A percentile compares a stretch with the other conserved stretches of the same genome.
Conservation (phyloP, 768 basidiomycete species). For the Sutorius australiensis region DNA sequence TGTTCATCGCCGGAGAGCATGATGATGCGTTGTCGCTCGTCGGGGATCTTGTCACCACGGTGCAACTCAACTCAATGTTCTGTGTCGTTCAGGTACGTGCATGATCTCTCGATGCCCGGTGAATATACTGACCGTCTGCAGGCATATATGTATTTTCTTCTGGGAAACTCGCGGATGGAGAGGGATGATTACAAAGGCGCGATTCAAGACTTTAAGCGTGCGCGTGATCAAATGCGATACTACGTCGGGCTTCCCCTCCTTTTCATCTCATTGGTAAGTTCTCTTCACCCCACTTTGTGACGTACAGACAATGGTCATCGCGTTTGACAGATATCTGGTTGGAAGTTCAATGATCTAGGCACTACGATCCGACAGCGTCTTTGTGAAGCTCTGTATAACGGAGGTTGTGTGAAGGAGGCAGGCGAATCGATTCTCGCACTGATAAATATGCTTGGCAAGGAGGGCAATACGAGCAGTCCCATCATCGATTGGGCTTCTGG, state of each 20-base stretch:
- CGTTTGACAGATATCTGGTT: not conserved
- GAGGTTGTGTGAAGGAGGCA: not conserved
- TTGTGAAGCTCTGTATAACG: not conserved
- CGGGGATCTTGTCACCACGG: too few relatives aligned
- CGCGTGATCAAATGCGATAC: not conserved
- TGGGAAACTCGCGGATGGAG: not conserved
- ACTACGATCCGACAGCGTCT: not conserved
- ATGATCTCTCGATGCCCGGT: not conserved
- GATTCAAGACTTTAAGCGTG: not conserved
- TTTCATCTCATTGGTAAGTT: not conserved
- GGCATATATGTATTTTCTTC: not conserved
- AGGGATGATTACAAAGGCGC: not conserved
- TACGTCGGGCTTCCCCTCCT: not conserved
- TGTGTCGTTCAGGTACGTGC: conserved; percentile 2
- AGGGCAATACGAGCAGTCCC: too few relatives aligned
- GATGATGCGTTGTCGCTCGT: too few relatives aligned
- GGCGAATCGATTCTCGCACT: not conserved
- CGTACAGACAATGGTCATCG: not conserved
- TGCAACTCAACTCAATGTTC: not conserved
- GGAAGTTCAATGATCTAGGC: not conserved
- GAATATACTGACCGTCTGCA: not conserved
- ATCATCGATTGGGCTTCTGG: too few relatives aligned
- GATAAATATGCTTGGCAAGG: too few relatives aligned
- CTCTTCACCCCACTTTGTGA: not conserved
- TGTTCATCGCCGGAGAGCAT: too few relatives aligned